These are phyloP conservation scores for Colletotrichum noveboracense DNA, from an alignment of 2,329 filamentous ascomycete genomes.

Conservation along the genomic window DNA sequence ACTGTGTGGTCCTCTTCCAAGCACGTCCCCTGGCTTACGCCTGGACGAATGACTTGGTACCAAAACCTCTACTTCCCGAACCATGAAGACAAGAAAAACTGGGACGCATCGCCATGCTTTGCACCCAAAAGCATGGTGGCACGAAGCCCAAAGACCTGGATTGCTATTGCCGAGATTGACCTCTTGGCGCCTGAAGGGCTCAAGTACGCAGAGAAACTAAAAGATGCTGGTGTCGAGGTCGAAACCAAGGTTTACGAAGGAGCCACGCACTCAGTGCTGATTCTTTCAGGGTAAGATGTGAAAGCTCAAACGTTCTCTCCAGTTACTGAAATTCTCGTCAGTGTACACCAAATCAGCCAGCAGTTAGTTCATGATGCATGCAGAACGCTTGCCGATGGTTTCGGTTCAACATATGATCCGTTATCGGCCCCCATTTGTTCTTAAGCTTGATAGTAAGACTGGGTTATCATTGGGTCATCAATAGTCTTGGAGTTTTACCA, in stretches of 20 bases:
- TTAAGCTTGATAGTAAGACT: background rate
- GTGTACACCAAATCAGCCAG: background rate
- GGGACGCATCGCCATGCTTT: slow-evolving; percentile 37
- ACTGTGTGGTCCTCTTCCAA: slow-evolving; percentile 19
- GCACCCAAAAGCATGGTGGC: slow-evolving; percentile 27
- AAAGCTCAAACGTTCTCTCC: background rate
- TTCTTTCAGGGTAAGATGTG: background rate
- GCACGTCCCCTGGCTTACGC: slow-evolving; percentile 36
- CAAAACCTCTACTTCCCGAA: slow-evolving; percentile 36
- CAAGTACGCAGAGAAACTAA: slow-evolving; percentile 31
- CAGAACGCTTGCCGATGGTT: background rate
- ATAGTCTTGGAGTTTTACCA: background rate
- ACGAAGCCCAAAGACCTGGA: slow-evolving; percentile 33
- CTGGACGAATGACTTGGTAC: slow-evolving; percentile 39
- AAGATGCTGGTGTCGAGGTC: background rate
- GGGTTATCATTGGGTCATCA: fast-evolving
- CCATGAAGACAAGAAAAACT: slow-evolving; percentile 26
- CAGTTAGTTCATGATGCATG: slow-evolving; percentile 7
- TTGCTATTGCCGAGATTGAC: slow-evolving; percentile 36
- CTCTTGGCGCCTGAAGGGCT: slow-evolving; percentile 36
- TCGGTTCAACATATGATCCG: background rate
- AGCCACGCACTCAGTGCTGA: slow-evolving; percentile 6
- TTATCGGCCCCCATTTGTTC: background rate
- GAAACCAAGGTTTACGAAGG: background rate
- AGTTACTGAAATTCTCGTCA: background rate